phyloP scores from a whole-genome alignment of 1,284 basidiomycete genomes.

The Boletus holoroseus region DNA sequence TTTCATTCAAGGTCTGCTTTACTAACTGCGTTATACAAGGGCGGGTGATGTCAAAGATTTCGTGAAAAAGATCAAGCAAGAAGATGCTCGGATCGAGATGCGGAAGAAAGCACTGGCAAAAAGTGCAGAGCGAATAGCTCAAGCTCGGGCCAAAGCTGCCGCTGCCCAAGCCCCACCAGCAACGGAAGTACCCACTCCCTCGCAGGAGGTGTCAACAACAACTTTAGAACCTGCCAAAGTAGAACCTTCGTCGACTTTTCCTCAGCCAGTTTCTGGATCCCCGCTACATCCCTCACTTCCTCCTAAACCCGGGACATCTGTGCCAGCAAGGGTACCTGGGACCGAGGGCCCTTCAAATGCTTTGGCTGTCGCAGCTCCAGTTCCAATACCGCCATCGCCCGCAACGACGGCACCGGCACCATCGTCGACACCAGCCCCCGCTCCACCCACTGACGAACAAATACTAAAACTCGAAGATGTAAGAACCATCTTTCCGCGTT shows the following conservation, averaged over 20 bases:
- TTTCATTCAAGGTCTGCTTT: background rate
- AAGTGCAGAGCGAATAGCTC: slow-evolving; percentile 42
- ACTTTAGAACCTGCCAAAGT: slow-evolving; percentile 23
- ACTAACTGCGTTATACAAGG: slow-evolving; percentile 33
- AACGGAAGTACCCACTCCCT: slow-evolving; percentile 22
- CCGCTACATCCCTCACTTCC: slow-evolving; percentile 65
- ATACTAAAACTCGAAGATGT: slow-evolving; percentile 61
- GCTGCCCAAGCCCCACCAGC: slow-evolving; percentile 16
- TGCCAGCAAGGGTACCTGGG: slow-evolving; percentile 33
- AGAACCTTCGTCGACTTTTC: slow-evolving; percentile 10
- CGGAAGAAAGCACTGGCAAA: slow-evolving; percentile 51
- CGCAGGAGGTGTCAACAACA: slow-evolving; percentile 22
- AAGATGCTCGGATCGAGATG: slow-evolving; percentile 58
- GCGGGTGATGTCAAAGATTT: slow-evolving; percentile 69
- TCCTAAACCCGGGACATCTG: slow-evolving; percentile 39
- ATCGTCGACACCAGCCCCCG: slow-evolving; percentile 15
- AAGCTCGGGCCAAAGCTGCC: slow-evolving; percentile 42
- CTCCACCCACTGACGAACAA: slow-evolving; percentile 44
- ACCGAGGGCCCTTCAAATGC: slow-evolving; percentile 19
- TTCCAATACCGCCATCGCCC: slow-evolving; percentile 14
- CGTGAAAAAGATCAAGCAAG: slow-evolving; percentile 60
- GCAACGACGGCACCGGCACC: slow-evolving; percentile 19
- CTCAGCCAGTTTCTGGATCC: slow-evolving; percentile 30
- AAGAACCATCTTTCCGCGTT: slow-evolving; percentile 10
- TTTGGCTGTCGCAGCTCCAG: slow-evolving; percentile 3